Evolutionary conservation across 2,329 filamentous ascomycete species (phyloP).

Genomic region (Colletotrichum scovillei): DNA sequence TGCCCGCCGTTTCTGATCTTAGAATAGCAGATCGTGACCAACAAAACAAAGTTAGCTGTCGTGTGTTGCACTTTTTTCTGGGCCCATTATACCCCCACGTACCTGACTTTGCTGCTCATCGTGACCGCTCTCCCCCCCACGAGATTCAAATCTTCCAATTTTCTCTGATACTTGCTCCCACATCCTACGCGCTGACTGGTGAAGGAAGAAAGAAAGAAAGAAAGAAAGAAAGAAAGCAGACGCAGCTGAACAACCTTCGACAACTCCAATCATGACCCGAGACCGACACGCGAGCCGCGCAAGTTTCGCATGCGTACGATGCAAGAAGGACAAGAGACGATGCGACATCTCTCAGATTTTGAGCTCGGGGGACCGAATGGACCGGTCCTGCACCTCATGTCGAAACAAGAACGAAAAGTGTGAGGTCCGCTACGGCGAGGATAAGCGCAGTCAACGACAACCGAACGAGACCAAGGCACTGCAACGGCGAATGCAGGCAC

Average conservation of each 20-base stretch:
- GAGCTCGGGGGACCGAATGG: background rate
- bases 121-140: background rate
- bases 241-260: background rate
- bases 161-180: background rate
- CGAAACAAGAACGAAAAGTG: constrained; percentile 33
- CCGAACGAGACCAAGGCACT: constrained; percentile 23
- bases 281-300: constrained; percentile 32
- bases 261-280: constrained; percentile 11
- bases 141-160: background rate
- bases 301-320: constrained; percentile 30
- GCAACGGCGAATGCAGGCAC: constrained; percentile 27
- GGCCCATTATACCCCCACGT: background rate
- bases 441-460: constrained; percentile 29
- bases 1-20: background rate
- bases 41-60: background rate
- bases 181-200: background rate
- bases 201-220: background rate
- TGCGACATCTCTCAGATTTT: constrained; percentile 31
- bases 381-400: constrained; percentile 26
- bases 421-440: constrained; percentile 30
- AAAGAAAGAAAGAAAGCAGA: background rate
- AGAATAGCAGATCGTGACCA: constrained; percentile 18
- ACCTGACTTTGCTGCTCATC: background rate
- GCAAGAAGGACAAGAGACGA: constrained; percentile 33
- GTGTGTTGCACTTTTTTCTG: background rate